Percentiles rank a stretch among this genome's conserved stretches.
These are phyloP conservation scores for Mortierella sp. DNA, from an alignment of 371 early-diverging fungal genomes.

Conservation along the genomic window DNA sequence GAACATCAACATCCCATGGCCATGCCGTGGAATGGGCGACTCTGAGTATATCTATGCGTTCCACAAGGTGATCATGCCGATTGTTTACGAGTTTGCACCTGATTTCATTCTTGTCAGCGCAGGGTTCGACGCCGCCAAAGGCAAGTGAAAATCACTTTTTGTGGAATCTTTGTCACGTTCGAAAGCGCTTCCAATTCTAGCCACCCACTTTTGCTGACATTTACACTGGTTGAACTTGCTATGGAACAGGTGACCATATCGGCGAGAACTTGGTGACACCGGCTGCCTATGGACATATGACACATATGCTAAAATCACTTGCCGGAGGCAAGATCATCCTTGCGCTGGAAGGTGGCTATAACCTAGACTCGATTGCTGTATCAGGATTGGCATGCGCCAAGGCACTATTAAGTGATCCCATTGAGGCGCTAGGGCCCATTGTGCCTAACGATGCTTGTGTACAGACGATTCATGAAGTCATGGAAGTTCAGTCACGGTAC, in stretches of 20 bases:
- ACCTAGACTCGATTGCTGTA: slow-evolving; percentile 75
- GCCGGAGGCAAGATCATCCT: slow-evolving; percentile 81
- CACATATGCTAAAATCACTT: slow-evolving; percentile 75
- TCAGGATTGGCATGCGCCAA: slow-evolving; percentile 82
- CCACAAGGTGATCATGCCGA: slow-evolving; percentile 80
- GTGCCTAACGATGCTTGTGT: slow-evolving; percentile 58
- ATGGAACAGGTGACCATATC: slow-evolving; percentile 74
- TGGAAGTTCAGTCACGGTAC: slow-evolving; percentile 58
- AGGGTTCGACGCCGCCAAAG: slow-evolving; percentile 92
- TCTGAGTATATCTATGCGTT: slow-evolving; percentile 91
- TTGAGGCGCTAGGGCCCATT: slow-evolving; percentile 53
- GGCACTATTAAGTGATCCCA: slow-evolving; percentile 74
- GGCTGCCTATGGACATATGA: slow-evolving; percentile 87
- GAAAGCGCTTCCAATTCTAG: no score
- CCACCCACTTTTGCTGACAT: neutral
- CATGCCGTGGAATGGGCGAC: slow-evolving; percentile 79
- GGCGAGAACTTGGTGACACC: slow-evolving; percentile 89
- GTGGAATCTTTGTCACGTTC: no score
- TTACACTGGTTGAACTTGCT: no score
- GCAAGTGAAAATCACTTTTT: slow-evolving; percentile 16
- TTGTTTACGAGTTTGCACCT: slow-evolving; percentile 84
- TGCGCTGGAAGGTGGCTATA: slow-evolving; percentile 89
- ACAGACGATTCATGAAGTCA: slow-evolving; percentile 60
- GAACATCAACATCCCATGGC: slow-evolving; percentile 93
- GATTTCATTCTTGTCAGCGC: slow-evolving; percentile 85